Percentiles rank a stretch among this genome's conserved stretches.
These are phyloP conservation scores for Malus sylvestris DNA, from an alignment of 306 rosid genomes.

Conservation along the genomic window DNA sequence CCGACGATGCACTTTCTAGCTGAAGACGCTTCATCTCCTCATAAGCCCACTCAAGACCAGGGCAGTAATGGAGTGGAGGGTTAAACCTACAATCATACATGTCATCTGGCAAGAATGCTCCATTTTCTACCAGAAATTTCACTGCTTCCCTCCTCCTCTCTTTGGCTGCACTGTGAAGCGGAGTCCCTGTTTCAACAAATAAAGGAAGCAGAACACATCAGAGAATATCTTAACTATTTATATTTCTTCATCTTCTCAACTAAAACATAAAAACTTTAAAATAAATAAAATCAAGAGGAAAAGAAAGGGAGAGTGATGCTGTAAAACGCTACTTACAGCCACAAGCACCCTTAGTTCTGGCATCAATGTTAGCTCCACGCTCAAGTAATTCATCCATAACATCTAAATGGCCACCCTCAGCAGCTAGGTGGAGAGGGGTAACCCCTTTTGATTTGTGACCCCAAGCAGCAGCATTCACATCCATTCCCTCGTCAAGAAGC, in stretches of 20 bases:
- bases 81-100: constrained; percentile 81
- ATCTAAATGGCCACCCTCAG: constrained; percentile 87
- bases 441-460: constrained; percentile 88
- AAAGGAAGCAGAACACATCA: not conserved
- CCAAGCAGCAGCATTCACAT: constrained; percentile 78
- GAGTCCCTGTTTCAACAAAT: constrained; percentile 62
- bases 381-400: constrained; percentile 95
- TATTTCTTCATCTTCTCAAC: not conserved
- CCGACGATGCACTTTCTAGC: constrained; percentile 36
- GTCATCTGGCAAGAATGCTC: constrained; percentile 87
- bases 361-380: constrained; percentile 94
- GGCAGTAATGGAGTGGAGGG: constrained; percentile 93
- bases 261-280: not conserved
- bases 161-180: constrained; percentile 91
- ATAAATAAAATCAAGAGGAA: not conserved
- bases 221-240: not conserved
- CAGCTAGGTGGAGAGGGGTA: constrained; percentile 97
- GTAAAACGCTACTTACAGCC: constrained; percentile 56
- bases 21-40: constrained; percentile 81
- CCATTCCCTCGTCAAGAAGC: constrained; percentile 80
- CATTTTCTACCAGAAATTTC: constrained; percentile 78
- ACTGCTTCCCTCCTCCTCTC: constrained; percentile 83
- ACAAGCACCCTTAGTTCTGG: constrained; percentile 88
- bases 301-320: not conserved
- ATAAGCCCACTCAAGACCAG: constrained; percentile 96